Base-by-base conservation (phyloP, 192 early-diverging fungal species). In the Pilobolus umbonatus region DNA sequence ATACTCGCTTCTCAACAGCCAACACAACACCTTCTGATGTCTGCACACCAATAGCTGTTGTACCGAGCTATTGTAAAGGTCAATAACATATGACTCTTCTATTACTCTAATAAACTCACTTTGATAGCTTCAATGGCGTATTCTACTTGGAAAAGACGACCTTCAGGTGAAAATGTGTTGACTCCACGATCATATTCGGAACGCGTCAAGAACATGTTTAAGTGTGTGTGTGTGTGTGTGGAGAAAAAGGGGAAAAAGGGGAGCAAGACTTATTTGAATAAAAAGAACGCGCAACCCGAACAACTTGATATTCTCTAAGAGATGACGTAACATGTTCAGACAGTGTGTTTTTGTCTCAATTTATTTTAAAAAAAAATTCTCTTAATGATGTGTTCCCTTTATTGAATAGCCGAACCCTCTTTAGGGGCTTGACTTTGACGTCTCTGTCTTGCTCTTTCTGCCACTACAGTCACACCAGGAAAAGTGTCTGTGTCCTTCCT, bases 111-210 rank as follows among this genome's bases (percentile, higher is more conserved):
- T 48, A n/a, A 14, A 24, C 29, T 36, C 78, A 92, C 91, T 84
- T 99, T 99, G 80, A 99, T 98, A 57, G 97, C 94, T 69, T 99
- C 97, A 69, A 98, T 92, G 46, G 95, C 97, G 73, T 99, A 99
- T 80, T 99, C 97, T 54, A 99, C 97, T 76, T 99, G 97, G 84
- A 98, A 99, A 50, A 98, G 80, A 69, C 97, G 92, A 55, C 97
- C 97, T 76, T 99, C 97, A 46, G 97, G 97, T 24, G 92, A 95
- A 76, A 99, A 99, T 44, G 97, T 99, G 76, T 98, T 98, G 65
- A 99, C 97, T 44, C 97, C 97, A 57, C 95, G 89, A 77, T 99
- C 96, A 77, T 99, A 99, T 81, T 99, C 95, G 60, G 88, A 89
- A 61, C 92, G 89, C 61, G 81, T 85, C 44, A 87, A 67, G 69